Conservation (phyloP, 495 filamentous ascomycete genomes). For the Clohesyomyces aquaticus region DNA sequence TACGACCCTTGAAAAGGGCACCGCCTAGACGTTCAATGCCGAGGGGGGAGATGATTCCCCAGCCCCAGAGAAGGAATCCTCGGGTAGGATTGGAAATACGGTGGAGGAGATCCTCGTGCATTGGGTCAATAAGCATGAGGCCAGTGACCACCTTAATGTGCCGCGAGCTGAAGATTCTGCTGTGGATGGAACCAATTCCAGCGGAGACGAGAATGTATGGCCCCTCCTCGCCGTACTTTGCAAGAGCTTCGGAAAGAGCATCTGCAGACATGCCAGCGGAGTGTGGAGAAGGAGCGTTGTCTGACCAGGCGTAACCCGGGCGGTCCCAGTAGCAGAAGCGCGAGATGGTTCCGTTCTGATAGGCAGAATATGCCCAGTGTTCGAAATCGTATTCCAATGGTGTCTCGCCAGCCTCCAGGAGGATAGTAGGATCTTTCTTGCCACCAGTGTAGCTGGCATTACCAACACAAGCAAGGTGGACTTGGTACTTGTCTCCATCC, state of each 20-base stretch:
- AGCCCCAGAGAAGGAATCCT: conserved; percentile 84
- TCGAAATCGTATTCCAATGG: conserved; percentile 77
- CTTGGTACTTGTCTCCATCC: conserved; percentile 76
- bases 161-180: conserved; percentile 83
- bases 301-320: conserved; percentile 86
- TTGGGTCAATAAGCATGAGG: conserved; percentile 80
- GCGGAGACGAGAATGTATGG: conserved; percentile 78
- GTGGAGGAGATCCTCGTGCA: conserved; percentile 82
- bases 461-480: conserved; percentile 84
- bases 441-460: conserved; percentile 56
- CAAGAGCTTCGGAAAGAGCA: conserved; percentile 80
- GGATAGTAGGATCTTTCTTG: conserved; percentile 66
- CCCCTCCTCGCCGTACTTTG: conserved; percentile 76
- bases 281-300: conserved; percentile 90
- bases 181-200: conserved; percentile 82
- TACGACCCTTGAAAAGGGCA: conserved; percentile 77
- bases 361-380: conserved; percentile 67
- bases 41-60: conserved; percentile 80
- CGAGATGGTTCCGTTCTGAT: conserved; percentile 72
- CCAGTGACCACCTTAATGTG: conserved; percentile 72
- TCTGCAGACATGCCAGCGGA: conserved; percentile 89
- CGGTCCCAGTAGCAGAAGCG: conserved; percentile 97
- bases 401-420: conserved; percentile 79
- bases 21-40: conserved; percentile 78
- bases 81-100: conserved; percentile 65